Evolutionary conservation across 768 basidiomycete species (phyloP).

Genomic region (Mycena rebaudengoi): DNA sequence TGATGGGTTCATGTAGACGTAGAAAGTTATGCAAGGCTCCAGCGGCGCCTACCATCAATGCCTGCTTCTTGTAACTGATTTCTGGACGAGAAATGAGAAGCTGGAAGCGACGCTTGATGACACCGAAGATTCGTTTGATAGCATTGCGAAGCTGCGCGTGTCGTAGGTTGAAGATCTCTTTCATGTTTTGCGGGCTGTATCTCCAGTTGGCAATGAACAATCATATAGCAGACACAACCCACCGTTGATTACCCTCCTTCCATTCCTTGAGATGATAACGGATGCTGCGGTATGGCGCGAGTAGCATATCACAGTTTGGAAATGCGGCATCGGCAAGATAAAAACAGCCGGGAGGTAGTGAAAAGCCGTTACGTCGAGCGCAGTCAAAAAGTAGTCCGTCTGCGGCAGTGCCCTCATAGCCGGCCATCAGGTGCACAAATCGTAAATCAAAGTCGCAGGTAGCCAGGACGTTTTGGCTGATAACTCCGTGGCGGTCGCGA

Average conservation of each 20-base stretch:
- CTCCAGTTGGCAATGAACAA: not conserved
- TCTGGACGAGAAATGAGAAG: conserved; percentile 12
- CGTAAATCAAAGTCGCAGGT: no score
- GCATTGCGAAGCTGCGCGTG: conserved; percentile 4
- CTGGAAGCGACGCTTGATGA: no score
- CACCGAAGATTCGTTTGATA: not conserved
- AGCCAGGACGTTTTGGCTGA: no score
- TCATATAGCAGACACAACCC: not conserved
- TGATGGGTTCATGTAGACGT: conserved; percentile 23
- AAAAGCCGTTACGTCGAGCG: no score
- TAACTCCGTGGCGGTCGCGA: no score
- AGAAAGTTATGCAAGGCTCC: no score
- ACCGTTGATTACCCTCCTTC: conserved; percentile 6
- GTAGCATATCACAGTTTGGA: conserved; percentile 25
- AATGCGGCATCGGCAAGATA: no score
- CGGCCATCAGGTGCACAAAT: no score
- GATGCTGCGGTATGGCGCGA: conserved; percentile 31
- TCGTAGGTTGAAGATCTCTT: conserved; percentile 2
- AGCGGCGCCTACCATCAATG: no score
- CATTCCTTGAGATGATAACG: conserved; percentile 35
- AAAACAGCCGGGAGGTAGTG: no score
- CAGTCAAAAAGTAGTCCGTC: no score
- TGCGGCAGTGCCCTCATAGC: no score
- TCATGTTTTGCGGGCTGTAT: not conserved
- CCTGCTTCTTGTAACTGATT: conserved; percentile 24